These are phyloP conservation scores for Erigeron philadelphicus DNA, from an alignment of 140 eudicot genomes.

Conservation along the genomic window DNA sequence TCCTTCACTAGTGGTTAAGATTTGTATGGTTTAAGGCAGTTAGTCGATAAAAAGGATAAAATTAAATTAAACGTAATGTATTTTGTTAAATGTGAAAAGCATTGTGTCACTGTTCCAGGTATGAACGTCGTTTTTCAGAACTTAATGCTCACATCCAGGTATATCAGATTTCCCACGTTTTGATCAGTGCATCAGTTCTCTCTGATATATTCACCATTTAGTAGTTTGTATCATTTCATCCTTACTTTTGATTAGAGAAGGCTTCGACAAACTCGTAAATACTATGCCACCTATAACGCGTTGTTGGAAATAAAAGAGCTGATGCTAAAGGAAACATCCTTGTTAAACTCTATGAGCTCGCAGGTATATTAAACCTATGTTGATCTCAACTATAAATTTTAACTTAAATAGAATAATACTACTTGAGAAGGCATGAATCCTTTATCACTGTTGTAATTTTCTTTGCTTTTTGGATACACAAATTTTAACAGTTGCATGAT, in stretches of 20 bases:
- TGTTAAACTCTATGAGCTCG: slow-evolving; percentile 61
- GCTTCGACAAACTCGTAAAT: slow-evolving; percentile 63
- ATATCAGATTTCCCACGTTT: background rate
- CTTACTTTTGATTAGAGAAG: slow-evolving; percentile 42
- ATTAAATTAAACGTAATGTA: background rate
- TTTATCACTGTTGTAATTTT: background rate
- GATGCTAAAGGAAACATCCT: slow-evolving; percentile 80
- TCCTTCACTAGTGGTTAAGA: background rate
- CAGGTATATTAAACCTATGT: slow-evolving; percentile 42
- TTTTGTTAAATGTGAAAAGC: slow-evolving; percentile 7
- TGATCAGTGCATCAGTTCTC: background rate
- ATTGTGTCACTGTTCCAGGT: slow-evolving; percentile 35
- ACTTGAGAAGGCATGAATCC: background rate
- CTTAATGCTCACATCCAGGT: slow-evolving; percentile 66
- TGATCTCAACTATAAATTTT: slow-evolving; percentile 5
- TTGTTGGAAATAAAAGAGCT: slow-evolving; percentile 70
- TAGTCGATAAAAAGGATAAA: too few relatives aligned
- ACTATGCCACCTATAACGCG: slow-evolving; percentile 64
- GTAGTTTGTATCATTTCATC: slow-evolving; percentile 7
- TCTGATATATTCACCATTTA: background rate
- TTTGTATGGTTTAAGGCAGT: background rate
- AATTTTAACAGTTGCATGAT: slow-evolving; percentile 47
- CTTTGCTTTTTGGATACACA: background rate
- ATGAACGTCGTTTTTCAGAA: slow-evolving; percentile 64
- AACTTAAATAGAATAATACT: background rate